Percentiles rank a stretch among this genome's conserved stretches.
phyloP scores from a whole-genome alignment of 2,329 filamentous ascomycete genomes.

The Fusarium pininemorale region DNA sequence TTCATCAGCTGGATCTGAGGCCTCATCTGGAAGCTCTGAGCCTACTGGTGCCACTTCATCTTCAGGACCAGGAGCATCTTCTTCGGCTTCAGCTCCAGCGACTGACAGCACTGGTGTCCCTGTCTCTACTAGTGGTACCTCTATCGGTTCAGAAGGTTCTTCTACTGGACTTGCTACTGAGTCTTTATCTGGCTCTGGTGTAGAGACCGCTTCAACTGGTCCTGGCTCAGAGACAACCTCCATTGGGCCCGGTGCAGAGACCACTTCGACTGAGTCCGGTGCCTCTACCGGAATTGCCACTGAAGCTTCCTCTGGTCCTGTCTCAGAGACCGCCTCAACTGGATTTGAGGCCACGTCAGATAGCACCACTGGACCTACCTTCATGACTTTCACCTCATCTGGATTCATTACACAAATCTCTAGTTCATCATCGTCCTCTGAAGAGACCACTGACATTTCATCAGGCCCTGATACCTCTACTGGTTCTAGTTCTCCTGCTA shows the following conservation, averaged over 20 bases:
- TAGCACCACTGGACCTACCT: not conserved
- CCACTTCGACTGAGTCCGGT: not conserved
- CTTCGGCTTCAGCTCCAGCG: not conserved
- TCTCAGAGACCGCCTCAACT: not conserved
- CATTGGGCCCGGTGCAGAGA: not conserved
- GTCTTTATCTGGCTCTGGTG: not conserved
- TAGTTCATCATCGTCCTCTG: not conserved
- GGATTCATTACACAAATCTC: not conserved
- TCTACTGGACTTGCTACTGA: not conserved
- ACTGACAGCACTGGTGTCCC: not conserved
- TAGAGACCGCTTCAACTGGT: not conserved
- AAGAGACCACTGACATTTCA: not conserved
- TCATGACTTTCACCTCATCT: not conserved
- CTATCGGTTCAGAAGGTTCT: not conserved
- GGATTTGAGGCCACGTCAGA: not conserved
- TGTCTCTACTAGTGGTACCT: not conserved
- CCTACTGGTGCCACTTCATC: not conserved
- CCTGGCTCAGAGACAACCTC: not conserved
- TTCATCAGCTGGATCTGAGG: not conserved
- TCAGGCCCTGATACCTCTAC: not conserved
- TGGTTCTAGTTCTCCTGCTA: not conserved
- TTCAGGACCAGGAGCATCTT: not conserved
- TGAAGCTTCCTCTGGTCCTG: not conserved
- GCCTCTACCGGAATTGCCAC: not conserved
- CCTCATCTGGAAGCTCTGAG: not conserved